phyloP scores from a whole-genome alignment of 768 basidiomycete species.

The Mycena olivaceomarginata region DNA sequence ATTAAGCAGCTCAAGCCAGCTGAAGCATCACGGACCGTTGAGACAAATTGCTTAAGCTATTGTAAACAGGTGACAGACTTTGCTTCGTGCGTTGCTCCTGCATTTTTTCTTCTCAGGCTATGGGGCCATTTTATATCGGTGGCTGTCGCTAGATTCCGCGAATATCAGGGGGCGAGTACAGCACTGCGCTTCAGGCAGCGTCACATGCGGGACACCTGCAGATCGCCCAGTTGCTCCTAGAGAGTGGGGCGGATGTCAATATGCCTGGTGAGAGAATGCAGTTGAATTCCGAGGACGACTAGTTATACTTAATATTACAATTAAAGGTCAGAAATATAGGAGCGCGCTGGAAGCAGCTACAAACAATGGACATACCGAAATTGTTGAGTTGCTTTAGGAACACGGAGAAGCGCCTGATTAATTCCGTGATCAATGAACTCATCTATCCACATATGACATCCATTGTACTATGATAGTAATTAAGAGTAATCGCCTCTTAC shows the following conservation, averaged over 20 bases:
- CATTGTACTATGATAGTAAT: neutral
- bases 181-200: constrained; percentile 16
- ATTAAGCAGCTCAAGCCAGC: no score
- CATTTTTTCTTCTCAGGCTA: no score
- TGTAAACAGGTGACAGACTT: no score
- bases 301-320: neutral
- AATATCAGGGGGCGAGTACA: neutral
- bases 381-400: neutral
- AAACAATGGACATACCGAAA: neutral
- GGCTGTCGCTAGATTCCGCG: neutral
- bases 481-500: constrained; percentile 2
- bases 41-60: no score
- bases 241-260: constrained; percentile 1
- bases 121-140: neutral
- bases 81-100: no score
- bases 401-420: neutral
- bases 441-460: neutral
- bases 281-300: neutral
- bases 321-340: neutral
- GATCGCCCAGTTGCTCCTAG: constrained; percentile 5
- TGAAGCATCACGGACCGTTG: no score
- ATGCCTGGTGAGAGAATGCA: constrained; percentile 5
- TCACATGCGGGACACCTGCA: neutral
- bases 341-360: neutral
- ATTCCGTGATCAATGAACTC: neutral